Evolutionary conservation across 768 basidiomycete genomes (phyloP), one percentile per base, ranked within the genome.

Genomic region (Suillus variegatus): DNA sequence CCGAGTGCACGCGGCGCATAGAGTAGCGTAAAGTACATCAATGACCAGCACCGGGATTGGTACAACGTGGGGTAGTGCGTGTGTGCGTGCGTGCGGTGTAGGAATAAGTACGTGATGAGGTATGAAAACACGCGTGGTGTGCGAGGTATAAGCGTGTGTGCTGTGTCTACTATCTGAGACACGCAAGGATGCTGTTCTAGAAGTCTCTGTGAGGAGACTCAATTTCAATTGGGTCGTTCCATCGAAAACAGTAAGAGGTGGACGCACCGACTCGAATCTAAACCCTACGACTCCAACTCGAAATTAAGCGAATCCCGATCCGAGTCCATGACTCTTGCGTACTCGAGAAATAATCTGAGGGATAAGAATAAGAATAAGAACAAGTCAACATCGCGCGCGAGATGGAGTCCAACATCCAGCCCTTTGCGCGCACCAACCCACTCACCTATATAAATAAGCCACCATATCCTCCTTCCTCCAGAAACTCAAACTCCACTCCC

Each of bases 381-480:
- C 3, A 3, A 28, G 10, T 66, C 36, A 18, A 16, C 43, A n/a
- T 12, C n/a, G 14, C 25, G 25, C 22, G 35, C 9, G 18, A 6
- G 6, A 32, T 13, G 25, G 36, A 36, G 9, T 36, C 6, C 9
- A 36, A 9, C 35, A 36, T 36, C 6, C 12, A n/a, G 32, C 22
- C 12, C 47, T 25, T 25, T 3, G 60, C 51, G 14, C 14, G 18
- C 18, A 18, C 38, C n/a, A 36, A 2, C 4, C n/a, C 5, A 67
- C 77, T 43, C 63, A 86, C 84, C 86, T 74, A 68, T 82, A 86
- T 67, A 82, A 78, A 71, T 87, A 87, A 13, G 85, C 82, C n/a
- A 76, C 76, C 73, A 86, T 70, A 71, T 88, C 87, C 69, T 87
- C 85, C 68, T 76, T 80, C 60, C 87, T 78, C 86, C 86, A 88